Conservation (phyloP, 202 grass and related monocot genomes). For the Panicum virgatum region DNA sequence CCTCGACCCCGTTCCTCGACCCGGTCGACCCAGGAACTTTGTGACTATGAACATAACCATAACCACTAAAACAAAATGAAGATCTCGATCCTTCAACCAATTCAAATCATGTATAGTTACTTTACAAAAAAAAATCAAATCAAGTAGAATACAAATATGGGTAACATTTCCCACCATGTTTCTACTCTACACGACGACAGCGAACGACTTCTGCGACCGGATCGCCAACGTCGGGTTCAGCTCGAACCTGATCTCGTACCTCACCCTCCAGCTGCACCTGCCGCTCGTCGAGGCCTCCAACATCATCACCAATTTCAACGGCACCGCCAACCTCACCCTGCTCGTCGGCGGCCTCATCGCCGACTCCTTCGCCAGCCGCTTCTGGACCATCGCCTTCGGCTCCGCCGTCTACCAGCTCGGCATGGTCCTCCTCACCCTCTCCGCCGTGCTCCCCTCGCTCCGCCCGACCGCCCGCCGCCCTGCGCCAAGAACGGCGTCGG, state of each 20-base stretch:
- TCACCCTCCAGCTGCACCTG: conserved; percentile 66
- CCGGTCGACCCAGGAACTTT: too few relatives aligned
- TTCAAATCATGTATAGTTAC: too few relatives aligned
- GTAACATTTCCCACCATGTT: conserved; percentile 20
- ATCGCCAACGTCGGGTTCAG: conserved; percentile 58
- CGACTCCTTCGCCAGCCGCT: conserved; percentile 72
- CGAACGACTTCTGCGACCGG: conserved; percentile 66
- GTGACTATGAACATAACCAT: too few relatives aligned
- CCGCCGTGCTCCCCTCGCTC: conserved; percentile 45
- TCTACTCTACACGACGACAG: conserved; percentile 13
- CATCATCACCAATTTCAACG: conserved; percentile 59
- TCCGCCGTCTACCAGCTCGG: conserved; percentile 75
- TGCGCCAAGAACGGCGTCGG: conserved; percentile 19
- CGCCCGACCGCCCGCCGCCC: conserved; percentile 47
- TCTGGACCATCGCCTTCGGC: conserved; percentile 74
- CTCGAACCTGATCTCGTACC: conserved; percentile 78
- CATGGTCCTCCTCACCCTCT: conserved; percentile 65
- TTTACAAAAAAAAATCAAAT: too few relatives aligned
- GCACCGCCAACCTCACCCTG: conserved; percentile 64
- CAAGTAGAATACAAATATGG: too few relatives aligned
- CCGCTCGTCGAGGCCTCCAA: conserved; percentile 76
- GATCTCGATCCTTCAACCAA: too few relatives aligned
- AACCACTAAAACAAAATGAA: too few relatives aligned
- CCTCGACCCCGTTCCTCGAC: too few relatives aligned
- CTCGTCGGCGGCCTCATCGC: conserved; percentile 64